Evolutionary conservation across 1,284 basidiomycete genomes (phyloP).

Genomic region (Naganishia sp.): DNA sequence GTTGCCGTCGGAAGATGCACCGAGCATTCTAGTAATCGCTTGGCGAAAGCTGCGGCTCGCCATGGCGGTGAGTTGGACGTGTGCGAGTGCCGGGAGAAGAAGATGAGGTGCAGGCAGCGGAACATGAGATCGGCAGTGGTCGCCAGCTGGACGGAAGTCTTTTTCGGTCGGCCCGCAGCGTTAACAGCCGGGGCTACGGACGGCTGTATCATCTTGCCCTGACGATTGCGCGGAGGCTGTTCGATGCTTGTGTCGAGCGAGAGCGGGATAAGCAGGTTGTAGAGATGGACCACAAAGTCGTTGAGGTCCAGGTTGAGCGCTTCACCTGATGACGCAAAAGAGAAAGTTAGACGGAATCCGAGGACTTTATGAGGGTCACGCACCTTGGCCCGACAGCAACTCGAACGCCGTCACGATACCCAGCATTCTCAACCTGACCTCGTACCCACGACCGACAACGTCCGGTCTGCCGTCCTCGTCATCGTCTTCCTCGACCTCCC

Average conservation of each 20-base stretch:
- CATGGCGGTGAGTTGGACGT: conserved; percentile 65
- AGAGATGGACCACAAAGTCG: conserved; percentile 73
- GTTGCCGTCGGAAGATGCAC: conserved; percentile 74
- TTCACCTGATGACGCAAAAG: conserved; percentile 64
- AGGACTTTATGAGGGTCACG: conserved; percentile 38
- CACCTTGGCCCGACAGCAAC: conserved; percentile 90
- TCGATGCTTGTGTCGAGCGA: conserved; percentile 57
- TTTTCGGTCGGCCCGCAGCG: conserved; percentile 33
- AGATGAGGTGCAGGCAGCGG: conserved; percentile 75
- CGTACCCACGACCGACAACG: conserved; percentile 43
- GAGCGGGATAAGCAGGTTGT: conserved; percentile 56
- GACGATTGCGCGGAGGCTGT: conserved; percentile 36
- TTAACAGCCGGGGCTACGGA: conserved; percentile 19
- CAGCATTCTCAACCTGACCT: conserved; percentile 69
- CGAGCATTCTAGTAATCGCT: conserved; percentile 77
- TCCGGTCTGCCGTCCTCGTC: conserved; percentile 43
- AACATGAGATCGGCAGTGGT: conserved; percentile 71
- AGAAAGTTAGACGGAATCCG: neutral
- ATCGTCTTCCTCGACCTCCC: conserved; percentile 57
- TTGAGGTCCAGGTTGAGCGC: conserved; percentile 91
- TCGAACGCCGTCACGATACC: conserved; percentile 96
- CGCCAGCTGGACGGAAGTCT: conserved; percentile 34
- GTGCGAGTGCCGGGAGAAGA: conserved; percentile 66
- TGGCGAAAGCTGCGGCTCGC: conserved; percentile 86
- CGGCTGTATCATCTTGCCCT: conserved; percentile 32